Evolutionary conservation across 768 basidiomycete species (phyloP).

Genomic region (Gymnopilus dilepis): DNA sequence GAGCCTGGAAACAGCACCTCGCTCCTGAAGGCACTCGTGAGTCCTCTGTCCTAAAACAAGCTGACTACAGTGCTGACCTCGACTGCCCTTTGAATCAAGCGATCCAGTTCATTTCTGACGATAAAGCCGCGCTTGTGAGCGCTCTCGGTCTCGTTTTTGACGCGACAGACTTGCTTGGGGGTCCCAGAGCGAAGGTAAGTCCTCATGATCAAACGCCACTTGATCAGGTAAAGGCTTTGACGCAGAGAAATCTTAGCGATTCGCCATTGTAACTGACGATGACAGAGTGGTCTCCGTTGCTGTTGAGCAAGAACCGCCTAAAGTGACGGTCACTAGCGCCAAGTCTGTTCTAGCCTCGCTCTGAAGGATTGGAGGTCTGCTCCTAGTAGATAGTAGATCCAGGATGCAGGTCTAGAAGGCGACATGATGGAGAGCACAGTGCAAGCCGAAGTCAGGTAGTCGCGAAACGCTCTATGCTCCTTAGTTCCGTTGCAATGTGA

Average conservation of each 20-base stretch:
- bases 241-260: slow-evolving; percentile 43
- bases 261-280: slow-evolving; percentile 61
- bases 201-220: not conserved
- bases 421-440: not conserved
- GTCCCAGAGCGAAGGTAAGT: slow-evolving; percentile 66
- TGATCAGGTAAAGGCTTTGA: no score
- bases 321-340: slow-evolving; percentile 60
- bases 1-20: slow-evolving; percentile 71
- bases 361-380: no score
- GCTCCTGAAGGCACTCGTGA: slow-evolving; percentile 61
- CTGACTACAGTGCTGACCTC: not conserved
- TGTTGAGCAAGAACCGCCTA: slow-evolving; percentile 53
- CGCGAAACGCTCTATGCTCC: no score
- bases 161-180: slow-evolving; percentile 65
- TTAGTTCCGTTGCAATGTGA: no score
- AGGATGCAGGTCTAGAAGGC: not conserved
- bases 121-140: slow-evolving; percentile 61
- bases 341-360: slow-evolving; percentile 30
- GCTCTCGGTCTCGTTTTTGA: slow-evolving; percentile 66
- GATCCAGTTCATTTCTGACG: slow-evolving; percentile 71
- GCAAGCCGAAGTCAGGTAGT: no score
- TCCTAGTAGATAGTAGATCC: not conserved
- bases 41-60: slow-evolving; percentile 18
- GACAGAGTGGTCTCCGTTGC: slow-evolving; percentile 58
- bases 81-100: slow-evolving; percentile 41